Conservation (phyloP, 1,139 yeast genomes). For the Zhuliangozyma blackwelliae region DNA sequence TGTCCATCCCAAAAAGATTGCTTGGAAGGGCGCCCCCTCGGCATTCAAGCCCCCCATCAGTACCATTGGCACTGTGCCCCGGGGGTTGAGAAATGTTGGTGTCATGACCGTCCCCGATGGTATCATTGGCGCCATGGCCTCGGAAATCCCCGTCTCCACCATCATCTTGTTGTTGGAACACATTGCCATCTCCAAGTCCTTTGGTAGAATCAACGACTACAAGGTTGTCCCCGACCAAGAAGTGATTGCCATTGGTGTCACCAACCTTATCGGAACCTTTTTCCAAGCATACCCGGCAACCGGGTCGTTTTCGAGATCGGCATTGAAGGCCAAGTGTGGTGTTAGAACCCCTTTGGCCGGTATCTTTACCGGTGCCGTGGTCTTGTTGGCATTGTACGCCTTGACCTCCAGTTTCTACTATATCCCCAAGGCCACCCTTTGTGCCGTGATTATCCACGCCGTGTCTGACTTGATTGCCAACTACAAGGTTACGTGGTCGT, state of each 20-base stretch:
- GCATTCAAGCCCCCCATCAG: conserved; percentile 47
- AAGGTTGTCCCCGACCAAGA: conserved; percentile 92
- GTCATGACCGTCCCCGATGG: conserved; percentile 65
- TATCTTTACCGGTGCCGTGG: conserved; percentile 85
- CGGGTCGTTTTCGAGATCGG: conserved; percentile 93
- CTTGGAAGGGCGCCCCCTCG: conserved; percentile 29
- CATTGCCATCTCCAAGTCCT: conserved; percentile 89
- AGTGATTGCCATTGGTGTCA: conserved; percentile 88
- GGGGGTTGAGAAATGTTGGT: conserved; percentile 77
- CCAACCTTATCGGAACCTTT: conserved; percentile 85
- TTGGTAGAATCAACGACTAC: conserved; percentile 89
- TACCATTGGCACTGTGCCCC: conserved; percentile 73
- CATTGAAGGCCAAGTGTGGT: conserved; percentile 91
- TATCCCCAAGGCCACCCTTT: conserved; percentile 84
- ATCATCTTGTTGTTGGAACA: conserved; percentile 84
- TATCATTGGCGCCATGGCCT: conserved; percentile 56
- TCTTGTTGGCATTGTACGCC: conserved; percentile 77
- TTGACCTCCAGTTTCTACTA: conserved; percentile 80
- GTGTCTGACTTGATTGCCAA: conserved; percentile 81
- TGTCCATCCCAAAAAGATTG: conserved; percentile 64
- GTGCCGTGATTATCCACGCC: conserved; percentile 93
- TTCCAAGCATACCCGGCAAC: conserved; percentile 95
- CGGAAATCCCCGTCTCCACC: conserved; percentile 81
- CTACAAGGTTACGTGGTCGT: conserved; percentile 65
- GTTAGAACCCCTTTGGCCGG: conserved; percentile 95